Conservation (phyloP, 2,329 filamentous ascomycete species). For the Hypoxylon sp. region DNA sequence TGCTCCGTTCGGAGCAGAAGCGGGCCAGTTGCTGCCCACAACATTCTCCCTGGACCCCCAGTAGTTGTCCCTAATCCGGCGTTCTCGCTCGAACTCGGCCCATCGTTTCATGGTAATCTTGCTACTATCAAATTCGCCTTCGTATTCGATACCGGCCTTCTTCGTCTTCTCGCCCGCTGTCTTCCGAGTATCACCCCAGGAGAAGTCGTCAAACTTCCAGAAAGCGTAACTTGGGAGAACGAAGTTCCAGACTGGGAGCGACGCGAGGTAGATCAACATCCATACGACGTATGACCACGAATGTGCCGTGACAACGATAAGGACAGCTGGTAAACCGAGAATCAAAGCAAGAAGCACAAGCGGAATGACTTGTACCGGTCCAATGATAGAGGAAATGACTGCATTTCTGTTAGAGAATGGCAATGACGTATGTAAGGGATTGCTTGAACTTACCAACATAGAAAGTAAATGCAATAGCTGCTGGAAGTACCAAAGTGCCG, state of each 20-base stretch:
- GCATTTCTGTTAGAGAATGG: conserved; percentile 45
- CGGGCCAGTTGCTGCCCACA: conserved; percentile 62
- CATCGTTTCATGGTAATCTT: conserved; percentile 99
- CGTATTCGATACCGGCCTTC: conserved; percentile 87
- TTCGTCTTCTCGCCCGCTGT: conserved; percentile 91
- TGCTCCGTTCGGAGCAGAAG: conserved; percentile 51
- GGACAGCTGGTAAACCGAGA: conserved; percentile 89
- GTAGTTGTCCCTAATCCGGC: conserved; percentile 64
- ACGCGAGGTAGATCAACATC: conserved; percentile 97
- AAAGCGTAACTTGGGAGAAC: conserved; percentile 93
- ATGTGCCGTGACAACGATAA: conserved; percentile 95
- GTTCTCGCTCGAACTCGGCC: conserved; percentile 90
- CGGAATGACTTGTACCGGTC: conserved; percentile 86
- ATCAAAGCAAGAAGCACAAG: conserved; percentile 91
- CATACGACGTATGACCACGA: conserved; percentile 92
- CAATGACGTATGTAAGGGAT: background rate
- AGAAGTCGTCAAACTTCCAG: conserved; percentile 99
- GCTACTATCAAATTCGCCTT: conserved; percentile 97
- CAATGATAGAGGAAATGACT: conserved; percentile 90
- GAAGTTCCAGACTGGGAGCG: conserved; percentile 98
- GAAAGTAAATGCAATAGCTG: conserved; percentile 96
- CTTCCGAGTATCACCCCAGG: conserved; percentile 98
- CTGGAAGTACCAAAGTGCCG: conserved; percentile 93
- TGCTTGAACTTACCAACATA: conserved; percentile 82
- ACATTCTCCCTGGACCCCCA: conserved; percentile 70